Evolutionary conservation across 129 eudicot genomes (phyloP), one percentile per base, ranked within the genome.

Genomic region (Erigeron canadensis): DNA sequence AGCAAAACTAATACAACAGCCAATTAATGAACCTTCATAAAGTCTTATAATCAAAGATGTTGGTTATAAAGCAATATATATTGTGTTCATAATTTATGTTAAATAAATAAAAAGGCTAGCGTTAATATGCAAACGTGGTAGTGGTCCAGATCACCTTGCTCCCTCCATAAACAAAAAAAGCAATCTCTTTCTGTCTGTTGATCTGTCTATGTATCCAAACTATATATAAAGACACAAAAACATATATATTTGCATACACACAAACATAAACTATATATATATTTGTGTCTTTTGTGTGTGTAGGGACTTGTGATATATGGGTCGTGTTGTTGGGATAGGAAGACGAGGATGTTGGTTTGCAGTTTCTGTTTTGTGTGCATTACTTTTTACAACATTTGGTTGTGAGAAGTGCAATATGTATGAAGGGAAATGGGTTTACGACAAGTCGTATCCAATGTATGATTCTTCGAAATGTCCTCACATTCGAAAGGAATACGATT

Each of bases 401-500:
- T 17, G 57, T 11, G 56, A 46, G 0, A 44, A 34, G 39, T 84
- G 95, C 58, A 76, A 88, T 51, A 46, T 85, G 22, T 85, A 70
- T 41, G 53, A 81, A 78, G 95, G 95, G 34, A 71, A 67, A 7
- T 86, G 91, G 91, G 82, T 83, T 11, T 78, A 78, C 65, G 86
- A 79, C 55, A 67, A 74, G 48, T 65, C 81, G 16, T 80, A 81
- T 65, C 95, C 95, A 12, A 73, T 88, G 39, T 85, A 80, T 61
- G 73, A 88, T 75, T 88, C 83, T 0, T 53, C 84, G 0, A 53
- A 74, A 61, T 88, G 95, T 60, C 86, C 90, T 0, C 81, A 67
- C 59, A 85, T 83, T 59, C 80, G 82, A 10, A 81, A 71, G 45
- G 88, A 88, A 72, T 88, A 82, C 68, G 90, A 88, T 50, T 88